Conservation (phyloP, 805 yeast species). For the Metschnikowia cerradonensis region DNA sequence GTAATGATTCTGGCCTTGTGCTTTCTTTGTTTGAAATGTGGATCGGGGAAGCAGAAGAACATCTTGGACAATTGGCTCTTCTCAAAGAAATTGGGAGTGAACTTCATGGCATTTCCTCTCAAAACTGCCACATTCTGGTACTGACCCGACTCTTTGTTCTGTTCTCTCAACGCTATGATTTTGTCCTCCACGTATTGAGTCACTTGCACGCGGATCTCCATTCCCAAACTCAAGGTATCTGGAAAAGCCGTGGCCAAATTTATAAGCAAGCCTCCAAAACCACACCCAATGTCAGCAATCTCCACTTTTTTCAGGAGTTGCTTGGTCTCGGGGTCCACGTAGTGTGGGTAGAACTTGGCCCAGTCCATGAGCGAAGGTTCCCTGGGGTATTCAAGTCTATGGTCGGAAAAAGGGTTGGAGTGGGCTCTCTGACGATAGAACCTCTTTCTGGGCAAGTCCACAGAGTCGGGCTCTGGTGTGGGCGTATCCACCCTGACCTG, state of each 20-base stretch:
- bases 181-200: constrained; percentile 96
- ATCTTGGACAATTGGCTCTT: constrained; percentile 82
- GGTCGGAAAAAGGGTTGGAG: constrained; percentile 96
- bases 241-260: constrained; percentile 78
- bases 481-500: constrained; percentile 42
- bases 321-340: constrained; percentile 37
- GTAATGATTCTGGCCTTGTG: constrained; percentile 97
- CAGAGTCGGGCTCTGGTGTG: constrained; percentile 22
- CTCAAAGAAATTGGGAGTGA: constrained; percentile 86
- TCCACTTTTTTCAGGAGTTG: constrained; percentile 57
- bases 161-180: constrained; percentile 78
- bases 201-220: constrained; percentile 98
- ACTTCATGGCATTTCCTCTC: constrained; percentile 96
- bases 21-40: constrained; percentile 95
- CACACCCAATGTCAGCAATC: constrained; percentile 96
- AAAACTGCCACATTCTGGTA: constrained; percentile 86
- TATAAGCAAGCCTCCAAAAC: constrained; percentile 87
- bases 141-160: constrained; percentile 34
- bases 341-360: constrained; percentile 69
- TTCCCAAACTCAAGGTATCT: constrained; percentile 74
- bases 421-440: constrained; percentile 96
- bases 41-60: constrained; percentile 99
- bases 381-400: constrained; percentile 80
- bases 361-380: constrained; percentile 86
- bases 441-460: constrained; percentile 74